Evolutionary conservation across 2,329 filamentous ascomycete genomes (phyloP).

Genomic region (Fusarium acutatum): DNA sequence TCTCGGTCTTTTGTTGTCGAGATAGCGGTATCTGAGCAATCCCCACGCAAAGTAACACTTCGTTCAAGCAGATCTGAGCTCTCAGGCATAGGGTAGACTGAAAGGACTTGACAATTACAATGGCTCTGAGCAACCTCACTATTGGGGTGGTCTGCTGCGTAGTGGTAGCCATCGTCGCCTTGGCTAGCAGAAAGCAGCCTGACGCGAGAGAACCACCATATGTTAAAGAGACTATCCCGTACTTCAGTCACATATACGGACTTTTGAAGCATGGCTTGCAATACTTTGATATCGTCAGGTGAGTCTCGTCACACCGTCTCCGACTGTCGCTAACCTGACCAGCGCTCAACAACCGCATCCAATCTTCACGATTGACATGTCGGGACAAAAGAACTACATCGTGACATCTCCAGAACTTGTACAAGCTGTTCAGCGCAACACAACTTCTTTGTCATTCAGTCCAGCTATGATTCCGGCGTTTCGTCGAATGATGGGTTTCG

Average conservation of each 20-base stretch:
- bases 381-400: conserved; percentile 33
- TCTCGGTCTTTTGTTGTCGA: not conserved
- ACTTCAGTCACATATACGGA: conserved; percentile 28
- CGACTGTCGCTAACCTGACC: not conserved
- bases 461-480: conserved; percentile 33
- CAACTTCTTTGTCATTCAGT: conserved; percentile 22
- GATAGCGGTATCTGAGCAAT: not conserved
- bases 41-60: not conserved
- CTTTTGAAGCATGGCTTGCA: conserved; percentile 24
- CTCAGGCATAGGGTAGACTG: not conserved
- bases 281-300: conserved; percentile 32
- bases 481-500: conserved; percentile 33
- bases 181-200: not conserved
- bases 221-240: conserved; percentile 20
- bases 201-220: conserved; percentile 21
- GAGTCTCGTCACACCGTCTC: accelerated
- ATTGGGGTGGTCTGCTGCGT: conserved; percentile 13
- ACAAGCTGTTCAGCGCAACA: conserved; percentile 30
- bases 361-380: conserved; percentile 38
- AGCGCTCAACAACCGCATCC: conserved; percentile 31
- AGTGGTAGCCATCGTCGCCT: not conserved
- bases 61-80: no score
- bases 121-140: conserved; percentile 13
- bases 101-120: not conserved
- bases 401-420: conserved; percentile 35